A percentile compares a stretch with the other conserved stretches of the same genome.
phyloP scores from a whole-genome alignment of 164 flowering plant genomes.

The Magnolia sinica region DNA sequence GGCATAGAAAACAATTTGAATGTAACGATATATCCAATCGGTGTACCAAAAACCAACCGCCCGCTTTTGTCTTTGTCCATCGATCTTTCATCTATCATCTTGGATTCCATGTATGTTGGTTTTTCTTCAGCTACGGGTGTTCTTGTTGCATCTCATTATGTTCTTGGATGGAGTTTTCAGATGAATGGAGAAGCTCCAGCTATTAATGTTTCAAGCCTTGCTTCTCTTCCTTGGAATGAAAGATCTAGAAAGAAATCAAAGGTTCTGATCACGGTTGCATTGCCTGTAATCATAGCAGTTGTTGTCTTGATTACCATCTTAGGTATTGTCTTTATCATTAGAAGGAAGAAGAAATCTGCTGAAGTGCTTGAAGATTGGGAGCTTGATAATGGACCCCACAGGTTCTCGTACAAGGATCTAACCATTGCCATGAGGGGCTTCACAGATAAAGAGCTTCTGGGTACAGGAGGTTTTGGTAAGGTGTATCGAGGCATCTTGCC shows the following conservation, averaged over 20 bases:
- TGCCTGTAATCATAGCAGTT: background rate
- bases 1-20: constrained; percentile 9
- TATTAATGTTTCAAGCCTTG: constrained; percentile 40
- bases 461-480: constrained; percentile 15
- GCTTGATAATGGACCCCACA: constrained; percentile 10
- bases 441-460: constrained; percentile 9
- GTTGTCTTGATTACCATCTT: background rate
- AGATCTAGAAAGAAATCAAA: background rate
- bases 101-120: constrained; percentile 52
- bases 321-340: background rate
- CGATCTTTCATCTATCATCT: constrained; percentile 49
- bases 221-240: constrained; percentile 29
- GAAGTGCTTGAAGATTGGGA: constrained; percentile 17
- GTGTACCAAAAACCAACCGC: constrained; percentile 31
- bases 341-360: constrained; percentile 6
- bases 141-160: constrained; percentile 53
- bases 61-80: constrained; percentile 37
- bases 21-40: constrained; percentile 26
- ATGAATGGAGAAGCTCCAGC: constrained; percentile 36
- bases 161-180: constrained; percentile 62
- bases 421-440: constrained; percentile 9
- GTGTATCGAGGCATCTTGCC: constrained; percentile 17
- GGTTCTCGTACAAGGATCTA: constrained; percentile 13
- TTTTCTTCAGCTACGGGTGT: constrained; percentile 65
- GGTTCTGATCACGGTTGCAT: constrained; percentile 6